Percentiles rank a stretch among this genome's conserved stretches.
Evolutionary conservation across 331 rosid genomes (phyloP).

Genomic region (Spiraea crenata): DNA sequence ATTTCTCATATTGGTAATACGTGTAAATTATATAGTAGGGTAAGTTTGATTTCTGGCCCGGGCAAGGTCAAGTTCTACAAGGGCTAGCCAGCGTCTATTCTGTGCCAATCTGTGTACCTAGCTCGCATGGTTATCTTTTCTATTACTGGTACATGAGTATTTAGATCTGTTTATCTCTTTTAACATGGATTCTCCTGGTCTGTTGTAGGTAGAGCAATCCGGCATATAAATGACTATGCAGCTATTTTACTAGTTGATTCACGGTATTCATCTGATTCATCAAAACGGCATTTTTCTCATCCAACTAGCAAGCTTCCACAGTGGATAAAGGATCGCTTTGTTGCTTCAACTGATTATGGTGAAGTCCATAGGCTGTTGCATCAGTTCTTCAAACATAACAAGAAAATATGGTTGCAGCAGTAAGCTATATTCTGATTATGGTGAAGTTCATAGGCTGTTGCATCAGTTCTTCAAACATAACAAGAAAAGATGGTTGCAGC

Average conservation of each 20-base stretch:
- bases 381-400: constrained; percentile 77
- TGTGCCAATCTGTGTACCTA: background rate
- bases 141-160: background rate
- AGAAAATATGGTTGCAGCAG: constrained; percentile 27
- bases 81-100: background rate
- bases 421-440: constrained; percentile 39
- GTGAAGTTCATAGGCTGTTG: constrained; percentile 73
- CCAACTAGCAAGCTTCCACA: constrained; percentile 80
- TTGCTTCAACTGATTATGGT: constrained; percentile 68
- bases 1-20: background rate
- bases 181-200: constrained; percentile 19
- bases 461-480: constrained; percentile 77
- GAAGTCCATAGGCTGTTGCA: constrained; percentile 70
- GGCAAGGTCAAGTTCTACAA: constrained; percentile 10
- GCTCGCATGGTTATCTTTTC: background rate
- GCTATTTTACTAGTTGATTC: constrained; percentile 74
- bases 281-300: constrained; percentile 51
- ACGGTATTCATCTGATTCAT: constrained; percentile 68
- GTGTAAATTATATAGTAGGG: background rate
- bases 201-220: constrained; percentile 83
- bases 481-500: constrained; percentile 34
- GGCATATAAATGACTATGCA: constrained; percentile 88
- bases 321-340: constrained; percentile 77
- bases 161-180: constrained; percentile 10
- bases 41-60: background rate